Conservation (phyloP, 1,284 basidiomycete genomes). For the Xerocomus minutiporus region DNA sequence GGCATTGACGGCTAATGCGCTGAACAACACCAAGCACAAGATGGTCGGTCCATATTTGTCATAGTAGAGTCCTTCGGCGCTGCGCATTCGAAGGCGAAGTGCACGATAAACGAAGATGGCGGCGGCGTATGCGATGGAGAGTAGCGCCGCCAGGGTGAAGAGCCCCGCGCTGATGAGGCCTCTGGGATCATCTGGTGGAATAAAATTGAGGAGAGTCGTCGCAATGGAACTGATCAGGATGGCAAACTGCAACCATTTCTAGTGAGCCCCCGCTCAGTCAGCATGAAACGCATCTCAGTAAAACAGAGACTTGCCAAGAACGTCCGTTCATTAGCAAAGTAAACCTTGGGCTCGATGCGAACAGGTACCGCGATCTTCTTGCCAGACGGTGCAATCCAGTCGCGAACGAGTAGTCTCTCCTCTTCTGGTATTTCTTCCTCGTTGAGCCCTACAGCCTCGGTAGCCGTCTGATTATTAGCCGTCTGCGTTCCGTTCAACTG, state of each 20-base stretch:
- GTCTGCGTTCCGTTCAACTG: constrained; percentile 43
- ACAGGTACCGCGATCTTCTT: constrained; percentile 92
- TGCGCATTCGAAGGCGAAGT: constrained; percentile 65
- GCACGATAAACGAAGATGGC: constrained; percentile 88
- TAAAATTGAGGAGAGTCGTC: constrained; percentile 87
- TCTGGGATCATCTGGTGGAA: constrained; percentile 66
- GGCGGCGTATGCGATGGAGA: constrained; percentile 86
- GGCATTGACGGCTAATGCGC: constrained; percentile 74
- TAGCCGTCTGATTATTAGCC: constrained; percentile 34
- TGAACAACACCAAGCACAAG: constrained; percentile 67
- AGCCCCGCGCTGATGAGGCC: constrained; percentile 82
- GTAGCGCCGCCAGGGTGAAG: constrained; percentile 88
- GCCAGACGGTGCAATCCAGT: constrained; percentile 80
- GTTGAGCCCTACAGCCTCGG: constrained; percentile 41
- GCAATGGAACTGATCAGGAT: constrained; percentile 88
- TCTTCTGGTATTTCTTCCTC: constrained; percentile 39
- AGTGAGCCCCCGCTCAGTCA: constrained; percentile 11
- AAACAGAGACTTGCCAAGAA: constrained; percentile 59
- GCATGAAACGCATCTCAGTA: constrained; percentile 1
- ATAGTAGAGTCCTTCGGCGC: constrained; percentile 82
- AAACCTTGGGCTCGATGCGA: constrained; percentile 95
- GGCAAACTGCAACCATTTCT: constrained; percentile 94
- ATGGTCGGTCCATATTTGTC: constrained; percentile 83
- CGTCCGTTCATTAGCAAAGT: constrained; percentile 95
- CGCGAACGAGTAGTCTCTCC: constrained; percentile 62